phyloP scores from a whole-genome alignment of 148 eudicot species.

The Camellia lanceoleosa region DNA sequence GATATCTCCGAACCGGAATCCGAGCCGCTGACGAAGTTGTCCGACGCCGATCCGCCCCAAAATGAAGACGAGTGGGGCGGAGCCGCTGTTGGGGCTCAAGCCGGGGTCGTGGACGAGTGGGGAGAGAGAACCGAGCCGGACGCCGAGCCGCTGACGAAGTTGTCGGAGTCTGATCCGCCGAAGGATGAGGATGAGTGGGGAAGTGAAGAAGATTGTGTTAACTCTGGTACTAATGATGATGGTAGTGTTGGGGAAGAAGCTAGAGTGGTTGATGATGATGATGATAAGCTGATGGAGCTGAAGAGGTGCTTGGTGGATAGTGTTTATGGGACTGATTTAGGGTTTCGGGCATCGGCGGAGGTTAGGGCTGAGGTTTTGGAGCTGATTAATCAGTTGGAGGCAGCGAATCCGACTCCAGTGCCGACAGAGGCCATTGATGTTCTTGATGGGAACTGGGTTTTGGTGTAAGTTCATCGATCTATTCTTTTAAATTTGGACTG shows the following conservation, averaged over 20 bases:
- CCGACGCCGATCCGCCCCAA: slow-evolving; percentile 57
- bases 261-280: slow-evolving; percentile 19
- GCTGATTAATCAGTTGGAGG: slow-evolving; percentile 74
- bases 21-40: slow-evolving; percentile 41
- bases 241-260: slow-evolving; percentile 18
- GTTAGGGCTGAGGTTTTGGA: slow-evolving; percentile 80
- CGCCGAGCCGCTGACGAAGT: slow-evolving; percentile 34
- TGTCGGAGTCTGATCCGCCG: slow-evolving; percentile 60
- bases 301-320: slow-evolving; percentile 84
- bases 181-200: slow-evolving; percentile 58
- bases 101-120: slow-evolving; percentile 51
- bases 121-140: slow-evolving; percentile 59
- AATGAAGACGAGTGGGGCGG: slow-evolving; percentile 65
- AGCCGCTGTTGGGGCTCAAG: not conserved
- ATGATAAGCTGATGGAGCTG: slow-evolving; percentile 45
- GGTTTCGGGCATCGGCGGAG: slow-evolving; percentile 71
- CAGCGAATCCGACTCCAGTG: slow-evolving; percentile 63
- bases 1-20: slow-evolving; percentile 53
- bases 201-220: slow-evolving; percentile 15
- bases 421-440: slow-evolving; percentile 57
- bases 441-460: slow-evolving; percentile 93
- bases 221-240: slow-evolving; percentile 14
- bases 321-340: slow-evolving; percentile 73
- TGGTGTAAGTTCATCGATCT: slow-evolving; percentile 57
- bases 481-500: not conserved